Evolutionary conservation across 2,329 filamentous ascomycete genomes (phyloP), one percentile per base, ranked within the genome.

Genomic region (Xylaria sp.): DNA sequence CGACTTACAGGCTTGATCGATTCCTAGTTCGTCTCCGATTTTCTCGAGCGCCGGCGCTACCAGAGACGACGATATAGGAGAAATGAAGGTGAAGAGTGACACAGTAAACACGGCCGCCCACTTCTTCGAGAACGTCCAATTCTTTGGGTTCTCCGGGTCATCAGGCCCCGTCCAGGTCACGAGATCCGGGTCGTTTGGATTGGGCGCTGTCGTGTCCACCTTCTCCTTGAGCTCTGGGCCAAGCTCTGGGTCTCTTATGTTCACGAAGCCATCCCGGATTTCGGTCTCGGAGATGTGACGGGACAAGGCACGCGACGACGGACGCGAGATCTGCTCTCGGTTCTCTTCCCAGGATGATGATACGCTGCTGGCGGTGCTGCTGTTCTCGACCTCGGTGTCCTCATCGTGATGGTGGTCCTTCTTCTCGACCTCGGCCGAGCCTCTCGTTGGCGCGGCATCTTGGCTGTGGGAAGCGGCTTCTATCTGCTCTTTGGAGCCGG

Each of bases 11-110:
- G 78, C 75, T 57, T 81, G 81, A 0, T 79, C 78, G 51, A 90
- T 87, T 65, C 84, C 70, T 44, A 91, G 82, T 34, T 90, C 87
- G 1, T 75, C 73, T n/a, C 84, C 82, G 57, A 91, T 87, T 2
- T 81, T 77, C 10, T 77, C 76, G 48, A 91, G 77, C 5, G 81
- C 82, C 0, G 86, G 86, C 0, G 86, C 86, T 13, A 88, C 82
- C 81, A 88, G 87, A 44, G 87, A 87, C 4, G 87, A 89, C 1
- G 86, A 86, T 8, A 89, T 82, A 0, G 87, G 87, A 2, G 88
- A 89, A 68, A 91, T 87, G 72, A 90, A 84, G 1, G 88, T 89
- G 76, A 89, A 89, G 59, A 82, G 79, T 3, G 86, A 86, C 37
- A 90, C 81, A 63, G 88, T 81, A 48, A 88, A 79, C 1, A 87